Percentiles rank a stretch among this genome's conserved stretches.
Conservation (phyloP, 2,329 filamentous ascomycete species). For the Sporothrix luriei region DNA sequence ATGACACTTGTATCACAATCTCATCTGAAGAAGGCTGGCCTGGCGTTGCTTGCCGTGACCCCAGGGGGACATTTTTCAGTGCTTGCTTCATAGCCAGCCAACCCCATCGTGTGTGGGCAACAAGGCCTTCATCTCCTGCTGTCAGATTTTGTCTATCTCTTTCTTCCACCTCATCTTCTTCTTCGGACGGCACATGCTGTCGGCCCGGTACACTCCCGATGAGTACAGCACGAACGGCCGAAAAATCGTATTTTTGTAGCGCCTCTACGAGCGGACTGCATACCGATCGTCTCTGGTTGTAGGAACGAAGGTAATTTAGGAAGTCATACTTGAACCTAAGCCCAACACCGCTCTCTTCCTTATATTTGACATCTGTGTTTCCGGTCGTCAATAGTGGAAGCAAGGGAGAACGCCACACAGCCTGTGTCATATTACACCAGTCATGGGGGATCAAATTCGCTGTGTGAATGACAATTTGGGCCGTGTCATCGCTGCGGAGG, state of each 20-base stretch:
- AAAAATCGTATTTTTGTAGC: constrained; percentile 69
- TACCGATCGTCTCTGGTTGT: constrained; percentile 60
- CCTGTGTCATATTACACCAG: constrained; percentile 87
- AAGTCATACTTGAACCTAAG: constrained; percentile 71
- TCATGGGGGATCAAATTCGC: constrained; percentile 89
- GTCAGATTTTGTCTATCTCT: background rate
- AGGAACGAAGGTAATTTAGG: constrained; percentile 69
- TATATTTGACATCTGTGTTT: constrained; percentile 4
- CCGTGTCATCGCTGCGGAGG: constrained; percentile 72
- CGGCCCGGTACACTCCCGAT: constrained; percentile 77
- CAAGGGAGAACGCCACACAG: constrained; percentile 73
- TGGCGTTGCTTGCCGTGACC: constrained; percentile 31
- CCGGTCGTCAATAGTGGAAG: constrained; percentile 54
- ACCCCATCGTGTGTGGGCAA: constrained; percentile 65
- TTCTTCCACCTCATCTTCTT: constrained; percentile 34
- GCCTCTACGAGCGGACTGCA: constrained; percentile 59
- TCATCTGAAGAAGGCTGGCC: constrained; percentile 44
- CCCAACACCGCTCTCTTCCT: constrained; percentile 39
- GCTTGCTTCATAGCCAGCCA: constrained; percentile 69
- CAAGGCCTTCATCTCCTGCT: background rate
- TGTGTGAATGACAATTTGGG: constrained; percentile 82
- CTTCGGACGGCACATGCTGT: constrained; percentile 52
- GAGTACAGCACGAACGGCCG: constrained; percentile 66
- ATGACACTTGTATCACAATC: constrained; percentile 71
- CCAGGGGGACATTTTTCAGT: constrained; percentile 57